Evolutionary conservation across 2,329 filamentous ascomycete species (phyloP).

Genomic region (Aspergillus texensis): DNA sequence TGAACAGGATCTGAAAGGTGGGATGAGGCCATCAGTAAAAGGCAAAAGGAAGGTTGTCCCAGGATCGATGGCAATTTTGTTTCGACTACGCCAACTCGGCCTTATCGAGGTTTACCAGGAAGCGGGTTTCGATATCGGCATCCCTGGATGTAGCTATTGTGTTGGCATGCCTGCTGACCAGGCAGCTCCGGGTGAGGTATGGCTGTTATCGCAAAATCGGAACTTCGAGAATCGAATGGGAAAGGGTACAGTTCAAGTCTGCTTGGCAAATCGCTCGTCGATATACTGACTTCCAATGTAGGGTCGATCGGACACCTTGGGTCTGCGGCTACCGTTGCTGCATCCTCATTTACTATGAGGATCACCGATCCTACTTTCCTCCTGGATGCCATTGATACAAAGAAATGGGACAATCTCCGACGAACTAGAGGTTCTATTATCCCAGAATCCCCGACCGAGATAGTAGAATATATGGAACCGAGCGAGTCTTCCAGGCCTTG

Average conservation of each 20-base stretch:
- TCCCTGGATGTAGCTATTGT: conserved; percentile 51
- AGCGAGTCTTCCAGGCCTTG: conserved; percentile 9
- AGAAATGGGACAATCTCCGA: conserved; percentile 13
- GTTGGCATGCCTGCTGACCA: conserved; percentile 48
- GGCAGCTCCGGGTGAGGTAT: conserved; percentile 45
- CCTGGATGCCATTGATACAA: conserved; percentile 32
- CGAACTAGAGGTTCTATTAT: not conserved
- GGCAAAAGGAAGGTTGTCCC: conserved; percentile 48
- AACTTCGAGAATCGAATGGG: conserved; percentile 54
- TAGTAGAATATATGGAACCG: conserved; percentile 16
- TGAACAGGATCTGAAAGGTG: conserved; percentile 39
- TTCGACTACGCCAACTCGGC: conserved; percentile 38
- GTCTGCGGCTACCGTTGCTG: conserved; percentile 52
- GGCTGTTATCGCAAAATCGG: conserved; percentile 51
- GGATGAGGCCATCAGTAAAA: conserved; percentile 29
- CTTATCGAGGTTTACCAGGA: conserved; percentile 43
- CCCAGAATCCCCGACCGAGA: not conserved
- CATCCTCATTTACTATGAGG: conserved; percentile 50
- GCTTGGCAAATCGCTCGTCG: too few relatives aligned
- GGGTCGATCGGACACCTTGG: conserved; percentile 49
- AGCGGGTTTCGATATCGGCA: conserved; percentile 47
- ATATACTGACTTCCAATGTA: conserved; percentile 13
- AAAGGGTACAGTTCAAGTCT: conserved; percentile 29
- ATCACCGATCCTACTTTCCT: conserved; percentile 42
- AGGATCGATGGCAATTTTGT: conserved; percentile 44